Evolutionary conservation across 2,329 filamentous ascomycete species (phyloP).

Genomic region (Stemphylium vesicarium): DNA sequence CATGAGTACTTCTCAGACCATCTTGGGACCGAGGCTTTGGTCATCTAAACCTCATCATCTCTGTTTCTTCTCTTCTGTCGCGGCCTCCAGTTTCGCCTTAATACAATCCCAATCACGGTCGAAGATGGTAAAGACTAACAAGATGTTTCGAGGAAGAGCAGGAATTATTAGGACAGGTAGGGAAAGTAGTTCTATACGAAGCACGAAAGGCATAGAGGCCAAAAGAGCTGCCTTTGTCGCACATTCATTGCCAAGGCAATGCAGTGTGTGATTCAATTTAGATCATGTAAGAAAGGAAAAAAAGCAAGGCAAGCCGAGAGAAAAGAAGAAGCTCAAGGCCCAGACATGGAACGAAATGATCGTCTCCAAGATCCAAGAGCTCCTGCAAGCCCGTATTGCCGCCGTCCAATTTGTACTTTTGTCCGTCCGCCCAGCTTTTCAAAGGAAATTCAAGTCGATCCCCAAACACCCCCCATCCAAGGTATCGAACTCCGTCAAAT

Average conservation of each 20-base stretch:
- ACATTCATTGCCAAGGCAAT: constrained; percentile 14
- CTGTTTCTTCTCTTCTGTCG: too few species aligned
- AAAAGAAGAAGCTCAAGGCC: constrained; percentile 14
- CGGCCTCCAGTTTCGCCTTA: not conserved
- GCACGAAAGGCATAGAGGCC: constrained; percentile 13
- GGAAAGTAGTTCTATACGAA: constrained; percentile 10
- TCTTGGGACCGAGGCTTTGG: too few species aligned
- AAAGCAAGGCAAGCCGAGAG: constrained; percentile 12
- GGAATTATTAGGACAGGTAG: constrained; percentile 7
- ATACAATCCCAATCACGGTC: not conserved
- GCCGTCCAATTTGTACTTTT: constrained; percentile 41
- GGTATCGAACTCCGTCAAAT: constrained; percentile 50
- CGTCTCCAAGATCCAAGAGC: constrained; percentile 28
- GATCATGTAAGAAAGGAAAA: constrained; percentile 10
- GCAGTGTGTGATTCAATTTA: constrained; percentile 21
- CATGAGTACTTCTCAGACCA: too few species aligned
- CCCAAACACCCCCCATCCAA: constrained; percentile 44
- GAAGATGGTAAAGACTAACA: not conserved
- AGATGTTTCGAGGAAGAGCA: not conserved
- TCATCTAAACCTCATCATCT: too few species aligned
- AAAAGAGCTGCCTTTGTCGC: constrained; percentile 9
- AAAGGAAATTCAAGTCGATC: constrained; percentile 34
- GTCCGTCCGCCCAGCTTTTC: constrained; percentile 36
- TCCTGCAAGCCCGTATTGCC: constrained; percentile 31
- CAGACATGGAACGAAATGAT: constrained; percentile 17